Evolutionary conservation across 2,329 filamentous ascomycete species (phyloP).

Genomic region (Aspergillus ochraceus): DNA sequence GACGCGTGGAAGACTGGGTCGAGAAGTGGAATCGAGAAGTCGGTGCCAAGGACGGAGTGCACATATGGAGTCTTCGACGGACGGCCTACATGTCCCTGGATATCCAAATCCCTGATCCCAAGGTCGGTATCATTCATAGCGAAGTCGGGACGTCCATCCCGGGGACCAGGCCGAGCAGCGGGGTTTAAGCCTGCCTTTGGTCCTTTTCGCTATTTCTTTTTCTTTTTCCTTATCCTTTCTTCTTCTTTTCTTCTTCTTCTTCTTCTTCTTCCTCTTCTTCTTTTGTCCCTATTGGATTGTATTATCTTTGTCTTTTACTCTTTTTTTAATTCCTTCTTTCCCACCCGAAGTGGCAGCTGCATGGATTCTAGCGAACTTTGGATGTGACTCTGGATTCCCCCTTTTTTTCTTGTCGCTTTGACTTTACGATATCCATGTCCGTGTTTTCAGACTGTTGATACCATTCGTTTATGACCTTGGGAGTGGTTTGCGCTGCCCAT

Average conservation of each 20-base stretch:
- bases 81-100: conserved; percentile 79
- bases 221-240: conserved; percentile 4
- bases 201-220: conserved; percentile 6
- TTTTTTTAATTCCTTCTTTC: conserved; percentile 11
- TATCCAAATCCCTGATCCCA: conserved; percentile 53
- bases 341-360: not conserved
- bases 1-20: conserved; percentile 74
- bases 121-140: conserved; percentile 46
- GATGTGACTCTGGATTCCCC: not conserved
- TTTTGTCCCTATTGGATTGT: conserved; percentile 5
- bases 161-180: conserved; percentile 37
- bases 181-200: conserved; percentile 20
- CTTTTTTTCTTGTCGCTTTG: conserved; percentile 1
- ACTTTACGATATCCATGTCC: conserved; percentile 21
- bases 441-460: conserved; percentile 20
- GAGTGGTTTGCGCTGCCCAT: not conserved
- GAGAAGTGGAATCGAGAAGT: conserved; percentile 78
- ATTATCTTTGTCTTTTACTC: conserved; percentile 23
- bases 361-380: not conserved
- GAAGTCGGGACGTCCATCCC: conserved; percentile 34
- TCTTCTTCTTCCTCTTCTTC: conserved; percentile 1
- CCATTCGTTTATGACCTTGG: conserved; percentile 12
- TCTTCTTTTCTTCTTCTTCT: conserved; percentile 2
- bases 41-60: conserved; percentile 63
- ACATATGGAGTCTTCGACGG: conserved; percentile 73